Base-by-base conservation (phyloP, 257 asterid species). In the Rhazya stricta region DNA sequence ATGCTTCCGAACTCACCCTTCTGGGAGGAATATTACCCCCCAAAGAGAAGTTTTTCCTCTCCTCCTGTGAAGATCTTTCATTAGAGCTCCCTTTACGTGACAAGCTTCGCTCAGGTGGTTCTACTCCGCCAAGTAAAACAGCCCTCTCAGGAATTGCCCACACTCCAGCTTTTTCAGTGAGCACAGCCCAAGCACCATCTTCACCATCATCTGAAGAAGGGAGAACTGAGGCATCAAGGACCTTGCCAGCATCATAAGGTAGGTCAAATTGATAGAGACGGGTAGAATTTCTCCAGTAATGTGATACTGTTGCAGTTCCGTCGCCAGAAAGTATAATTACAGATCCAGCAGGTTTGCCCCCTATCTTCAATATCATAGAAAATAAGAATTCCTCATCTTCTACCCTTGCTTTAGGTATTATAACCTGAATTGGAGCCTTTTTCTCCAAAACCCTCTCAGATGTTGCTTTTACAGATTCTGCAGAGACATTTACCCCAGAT, bases 81-180 rank as follows among this genome's bases (percentile, higher is more conserved):
- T 89, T 89, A 39, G 98, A 88, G 87, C 97, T 91, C 77, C 95
- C 93, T 86, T 91, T 94, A 67, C 96, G 96, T 39, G 97, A 91
- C 85, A 91, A 88, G 83, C 97, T 94, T 78, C 97, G 80, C 80
- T 92, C 97, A 70, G 98, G 98, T 25, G 97, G 97, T 85, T 91
- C 94, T 79, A 94, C 96, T 75, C 96, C 98, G 77, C 98, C 97
- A 75, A 85, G 84, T 79, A 90, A 79, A 78, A 94, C 89, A 74
- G 97, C 98, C 84, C 83, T 91, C 86, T 90, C 98, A 74, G 98
- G 98, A 80, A 94, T 91, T 29, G 96, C 97, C 97, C 97, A 94
- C 66, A 94, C 85, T 81, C 98, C 98, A 84, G 94, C 98, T 84
- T 89, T 94, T 83, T 91, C 97, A 25, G 98, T 94, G 78, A 94